Evolutionary conservation across 768 basidiomycete genomes (phyloP).

Genomic region (Rhodosporidiobolus sp.): DNA sequence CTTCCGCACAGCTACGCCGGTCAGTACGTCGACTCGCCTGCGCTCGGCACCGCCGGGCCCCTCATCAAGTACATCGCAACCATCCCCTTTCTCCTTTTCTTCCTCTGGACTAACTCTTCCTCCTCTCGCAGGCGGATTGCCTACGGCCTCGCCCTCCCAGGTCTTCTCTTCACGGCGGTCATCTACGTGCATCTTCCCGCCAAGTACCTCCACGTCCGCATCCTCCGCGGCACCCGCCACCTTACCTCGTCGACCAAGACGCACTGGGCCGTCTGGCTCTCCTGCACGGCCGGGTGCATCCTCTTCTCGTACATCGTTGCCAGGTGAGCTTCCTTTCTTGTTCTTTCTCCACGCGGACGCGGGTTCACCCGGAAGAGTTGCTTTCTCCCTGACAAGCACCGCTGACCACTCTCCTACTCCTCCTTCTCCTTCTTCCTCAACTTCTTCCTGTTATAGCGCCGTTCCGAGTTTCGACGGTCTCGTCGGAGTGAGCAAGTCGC

Average conservation of each 20-base stretch:
- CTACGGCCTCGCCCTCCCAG: slow-evolving; percentile 15
- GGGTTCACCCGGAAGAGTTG: too few relatives aligned
- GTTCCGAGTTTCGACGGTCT: too few relatives aligned
- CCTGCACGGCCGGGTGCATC: slow-evolving; percentile 7
- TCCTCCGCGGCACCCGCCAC: slow-evolving; percentile 40
- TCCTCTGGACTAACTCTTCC: neutral
- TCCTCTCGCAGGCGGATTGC: too few relatives aligned
- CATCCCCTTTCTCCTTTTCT: neutral
- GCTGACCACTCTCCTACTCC: too few relatives aligned
- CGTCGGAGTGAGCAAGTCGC: too few relatives aligned
- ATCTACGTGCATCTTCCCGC: slow-evolving; percentile 33
- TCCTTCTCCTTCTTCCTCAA: too few relatives aligned
- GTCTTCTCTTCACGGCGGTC: slow-evolving; percentile 20
- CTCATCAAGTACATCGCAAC: slow-evolving; percentile 42
- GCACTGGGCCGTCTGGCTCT: slow-evolving; percentile 42
- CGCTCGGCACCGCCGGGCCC: slow-evolving; percentile 46
- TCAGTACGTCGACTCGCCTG: slow-evolving; percentile 45
- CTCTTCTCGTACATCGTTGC: slow-evolving; percentile 42
- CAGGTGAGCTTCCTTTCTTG: neutral
- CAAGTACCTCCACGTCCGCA: slow-evolving; percentile 35
- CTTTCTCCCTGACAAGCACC: too few relatives aligned
- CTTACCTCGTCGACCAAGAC: slow-evolving; percentile 32
- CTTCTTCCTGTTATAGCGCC: too few relatives aligned
- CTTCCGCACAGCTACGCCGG: too few relatives aligned
- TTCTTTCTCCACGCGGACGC: too few relatives aligned